A percentile compares a stretch with the other conserved stretches of the same genome.
These are phyloP conservation scores for Prinsepia uniflora DNA, from an alignment of 306 rosid genomes.

Conservation along the genomic window DNA sequence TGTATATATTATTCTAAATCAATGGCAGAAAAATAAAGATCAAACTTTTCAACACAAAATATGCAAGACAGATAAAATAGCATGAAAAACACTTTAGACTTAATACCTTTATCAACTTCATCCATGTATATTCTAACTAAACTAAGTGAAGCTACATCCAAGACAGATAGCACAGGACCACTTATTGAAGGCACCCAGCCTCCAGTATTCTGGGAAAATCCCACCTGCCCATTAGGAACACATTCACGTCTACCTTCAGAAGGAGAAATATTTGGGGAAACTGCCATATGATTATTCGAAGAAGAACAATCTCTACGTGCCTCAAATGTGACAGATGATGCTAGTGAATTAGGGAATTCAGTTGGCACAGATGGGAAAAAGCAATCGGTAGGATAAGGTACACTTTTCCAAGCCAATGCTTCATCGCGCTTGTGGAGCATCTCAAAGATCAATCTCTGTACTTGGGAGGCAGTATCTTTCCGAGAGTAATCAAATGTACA, in stretches of 20 bases:
- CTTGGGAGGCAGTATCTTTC: constrained; percentile 76
- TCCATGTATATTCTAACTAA: constrained; percentile 58
- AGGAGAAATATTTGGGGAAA: constrained; percentile 27
- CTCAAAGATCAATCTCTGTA: constrained; percentile 68
- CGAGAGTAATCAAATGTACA: constrained; percentile 71
- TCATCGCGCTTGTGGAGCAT: constrained; percentile 67
- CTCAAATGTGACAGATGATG: constrained; percentile 35
- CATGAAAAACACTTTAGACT: constrained; percentile 17
- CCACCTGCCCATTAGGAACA: constrained; percentile 36
- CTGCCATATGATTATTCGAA: constrained; percentile 32
- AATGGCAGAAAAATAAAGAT: constrained; percentile 30
- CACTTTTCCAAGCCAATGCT: constrained; percentile 49
- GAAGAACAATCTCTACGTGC: constrained; percentile 33
- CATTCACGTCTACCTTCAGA: constrained; percentile 36
- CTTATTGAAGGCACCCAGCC: constrained; percentile 56
- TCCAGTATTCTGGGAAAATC: constrained; percentile 38
- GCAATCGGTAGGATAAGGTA: constrained; percentile 71
- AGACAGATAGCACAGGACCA: constrained; percentile 54
- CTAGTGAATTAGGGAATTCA: constrained; percentile 39
- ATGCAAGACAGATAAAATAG: constrained; percentile 19
- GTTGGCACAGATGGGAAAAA: constrained; percentile 52
- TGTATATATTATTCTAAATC: constrained; percentile 43
- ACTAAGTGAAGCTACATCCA: constrained; percentile 79
- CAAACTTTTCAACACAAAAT: constrained; percentile 25
- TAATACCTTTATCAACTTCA: constrained; percentile 64